phyloP scores from a whole-genome alignment of 2,329 filamentous ascomycete genomes.

The Alternaria sp. region DNA sequence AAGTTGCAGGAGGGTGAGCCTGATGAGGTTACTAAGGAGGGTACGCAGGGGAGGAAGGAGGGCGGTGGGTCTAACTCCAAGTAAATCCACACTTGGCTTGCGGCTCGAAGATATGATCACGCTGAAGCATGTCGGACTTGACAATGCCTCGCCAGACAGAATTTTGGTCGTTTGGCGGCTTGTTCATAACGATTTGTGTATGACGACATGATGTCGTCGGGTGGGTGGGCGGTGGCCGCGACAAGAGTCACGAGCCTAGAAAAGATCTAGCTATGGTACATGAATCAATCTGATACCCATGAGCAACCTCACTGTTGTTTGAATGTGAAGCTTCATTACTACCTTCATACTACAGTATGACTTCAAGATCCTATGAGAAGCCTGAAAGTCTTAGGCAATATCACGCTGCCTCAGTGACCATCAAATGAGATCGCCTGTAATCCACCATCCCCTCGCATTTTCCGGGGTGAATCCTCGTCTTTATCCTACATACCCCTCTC shows the following conservation, averaged over 20 bases:
- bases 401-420: no score
- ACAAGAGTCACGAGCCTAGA: neutral
- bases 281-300: neutral
- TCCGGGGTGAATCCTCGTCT: no score
- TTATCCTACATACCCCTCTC: neutral
- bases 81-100: neutral
- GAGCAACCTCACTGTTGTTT: no score
- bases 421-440: no score
- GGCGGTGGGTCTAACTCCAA: conserved; percentile 13
- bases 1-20: conserved; percentile 46
- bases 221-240: neutral
- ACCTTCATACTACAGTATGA: neutral
- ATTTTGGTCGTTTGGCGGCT: neutral
- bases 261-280: neutral
- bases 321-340: neutral
- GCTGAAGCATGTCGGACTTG: neutral
- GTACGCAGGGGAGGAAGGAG: conserved; percentile 10
- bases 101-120: neutral
- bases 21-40: conserved; percentile 29
- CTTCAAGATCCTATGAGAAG: neutral
- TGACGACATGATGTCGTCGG: neutral
- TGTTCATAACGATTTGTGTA: neutral
- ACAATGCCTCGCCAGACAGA: neutral
- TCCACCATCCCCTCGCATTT: no score
- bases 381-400: neutral